Base-by-base conservation (phyloP, 345 rosid genomes). In the Theobroma cacao region DNA sequence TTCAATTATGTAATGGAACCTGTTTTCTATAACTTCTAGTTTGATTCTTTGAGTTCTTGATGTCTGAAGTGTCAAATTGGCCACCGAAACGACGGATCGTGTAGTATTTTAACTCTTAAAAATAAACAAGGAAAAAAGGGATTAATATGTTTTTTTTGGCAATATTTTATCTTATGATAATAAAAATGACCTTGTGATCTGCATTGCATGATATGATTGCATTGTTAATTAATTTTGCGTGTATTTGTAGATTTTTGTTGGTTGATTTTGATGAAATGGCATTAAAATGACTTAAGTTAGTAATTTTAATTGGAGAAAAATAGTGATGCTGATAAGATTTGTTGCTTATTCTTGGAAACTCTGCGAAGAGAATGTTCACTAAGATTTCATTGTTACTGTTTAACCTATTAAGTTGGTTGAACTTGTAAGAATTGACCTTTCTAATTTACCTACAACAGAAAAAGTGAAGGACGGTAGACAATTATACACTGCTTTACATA, bases 401-500 rank as follows among this genome's bases (percentile, higher is more conserved):
- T 69, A 69, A 8, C 38, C 14, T 45, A 45, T 3, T 69, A 7
- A 53, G 40, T 69, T 47, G 56, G 74, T 69, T 74, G 64, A 72
- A 30, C 14, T 36, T 9, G 18, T 34, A 40, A 52, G 20, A 40
- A 18, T 7, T 58, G 22, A 58, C 53, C 17, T 40, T 58, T 6
- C 13, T 26, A 41, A 36, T 41, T 11, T n/a, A 34, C 12, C 20
- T 24, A 36, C 17, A 38, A 18, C 3, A 58, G 20, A n/a, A 20
- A 24, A 75, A 61, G 34, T 13, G 52, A 36, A 30, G 53, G 30
- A 74, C 41, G 17, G 40, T 38, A 40, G 33, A 61, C 40, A 75
- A 20, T 41, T 75, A 62, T 31, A 36, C 31, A 28, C 53, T 75
- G 69, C 66, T 45, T 52, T 52, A 31, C 62, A 52, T 31, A 33